Conservation (phyloP, 2,329 filamentous ascomycete genomes). For the Sclerotinia glacialis region DNA sequence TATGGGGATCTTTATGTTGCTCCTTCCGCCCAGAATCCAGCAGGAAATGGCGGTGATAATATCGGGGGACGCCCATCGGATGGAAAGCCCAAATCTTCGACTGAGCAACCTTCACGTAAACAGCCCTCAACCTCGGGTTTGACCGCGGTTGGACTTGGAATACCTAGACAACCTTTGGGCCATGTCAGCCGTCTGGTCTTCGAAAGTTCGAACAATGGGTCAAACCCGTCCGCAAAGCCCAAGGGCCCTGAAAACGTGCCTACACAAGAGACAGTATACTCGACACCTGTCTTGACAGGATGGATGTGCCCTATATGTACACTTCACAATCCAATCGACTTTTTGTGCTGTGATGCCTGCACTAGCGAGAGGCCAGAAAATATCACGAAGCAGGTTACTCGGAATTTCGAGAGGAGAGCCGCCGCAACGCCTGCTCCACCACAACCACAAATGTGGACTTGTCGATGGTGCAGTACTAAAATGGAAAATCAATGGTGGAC, state of each 20-base stretch:
- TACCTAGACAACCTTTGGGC: constrained; percentile 19
- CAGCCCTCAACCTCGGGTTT: constrained; percentile 17
- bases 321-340: constrained; percentile 52
- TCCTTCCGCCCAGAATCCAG: constrained; percentile 36
- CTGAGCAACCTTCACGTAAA: constrained; percentile 23
- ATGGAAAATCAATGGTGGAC: constrained; percentile 58
- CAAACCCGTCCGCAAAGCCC: constrained; percentile 24
- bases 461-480: constrained; percentile 48
- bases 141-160: neutral
- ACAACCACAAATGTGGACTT: constrained; percentile 46
- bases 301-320: constrained; percentile 59
- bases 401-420: constrained; percentile 18
- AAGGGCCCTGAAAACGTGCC: constrained; percentile 20
- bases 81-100: neutral
- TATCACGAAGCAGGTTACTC: constrained; percentile 32
- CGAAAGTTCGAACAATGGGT: constrained; percentile 30
- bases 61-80: constrained; percentile 18
- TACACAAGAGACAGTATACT: constrained; percentile 17
- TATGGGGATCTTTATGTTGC: constrained; percentile 36
- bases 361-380: constrained; percentile 44
- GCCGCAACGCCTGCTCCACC: constrained; percentile 23
- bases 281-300: constrained; percentile 41
- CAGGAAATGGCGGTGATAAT: constrained; percentile 37
- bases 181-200: constrained; percentile 36
- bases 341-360: constrained; percentile 57